Conservation (phyloP, 768 basidiomycete species). For the Podaxis sp. region DNA sequence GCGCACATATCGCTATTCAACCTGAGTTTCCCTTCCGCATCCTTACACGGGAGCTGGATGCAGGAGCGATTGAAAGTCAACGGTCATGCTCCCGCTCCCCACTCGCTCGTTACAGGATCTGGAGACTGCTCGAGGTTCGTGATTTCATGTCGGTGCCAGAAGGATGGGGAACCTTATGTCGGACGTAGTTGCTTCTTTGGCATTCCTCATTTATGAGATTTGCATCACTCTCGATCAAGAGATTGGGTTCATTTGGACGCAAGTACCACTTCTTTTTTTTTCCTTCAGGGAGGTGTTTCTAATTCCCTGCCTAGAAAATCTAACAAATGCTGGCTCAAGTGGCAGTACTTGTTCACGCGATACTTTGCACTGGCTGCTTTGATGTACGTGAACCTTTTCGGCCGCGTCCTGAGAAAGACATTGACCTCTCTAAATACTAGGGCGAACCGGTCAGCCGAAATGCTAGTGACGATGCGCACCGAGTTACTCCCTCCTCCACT, state of each 20-base stretch:
- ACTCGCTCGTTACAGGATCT: conserved; percentile 16
- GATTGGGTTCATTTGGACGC: conserved; percentile 36
- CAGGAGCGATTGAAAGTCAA: not conserved
- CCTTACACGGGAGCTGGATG: conserved; percentile 4
- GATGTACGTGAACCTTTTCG: conserved; percentile 21
- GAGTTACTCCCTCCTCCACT: conserved; percentile 14
- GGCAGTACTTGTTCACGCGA: conserved; percentile 29
- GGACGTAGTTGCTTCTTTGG: conserved; percentile 28
- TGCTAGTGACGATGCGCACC: conserved; percentile 15
- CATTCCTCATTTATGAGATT: conserved; percentile 34
- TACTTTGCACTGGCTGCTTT: conserved; percentile 29
- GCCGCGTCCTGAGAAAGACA: not conserved
- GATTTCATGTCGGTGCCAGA: not conserved
- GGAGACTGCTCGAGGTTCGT: conserved; percentile 23
- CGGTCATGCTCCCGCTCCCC: not conserved
- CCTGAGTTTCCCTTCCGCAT: not conserved
- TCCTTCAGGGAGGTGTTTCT: not conserved
- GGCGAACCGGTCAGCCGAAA: conserved; percentile 24
- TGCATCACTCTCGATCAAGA: conserved; percentile 35
- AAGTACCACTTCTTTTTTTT: conserved; percentile 15
- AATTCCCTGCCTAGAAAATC: conserved; percentile 20
- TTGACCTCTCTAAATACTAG: conserved; percentile 16
- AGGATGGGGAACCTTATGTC: not conserved
- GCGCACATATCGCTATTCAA: not conserved
- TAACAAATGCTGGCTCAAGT: conserved; percentile 26